Evolutionary conservation across 73 alveolate species (phyloP), one percentile per base, ranked within the genome.

Genomic region (Symbiodinium pilosum): DNA sequence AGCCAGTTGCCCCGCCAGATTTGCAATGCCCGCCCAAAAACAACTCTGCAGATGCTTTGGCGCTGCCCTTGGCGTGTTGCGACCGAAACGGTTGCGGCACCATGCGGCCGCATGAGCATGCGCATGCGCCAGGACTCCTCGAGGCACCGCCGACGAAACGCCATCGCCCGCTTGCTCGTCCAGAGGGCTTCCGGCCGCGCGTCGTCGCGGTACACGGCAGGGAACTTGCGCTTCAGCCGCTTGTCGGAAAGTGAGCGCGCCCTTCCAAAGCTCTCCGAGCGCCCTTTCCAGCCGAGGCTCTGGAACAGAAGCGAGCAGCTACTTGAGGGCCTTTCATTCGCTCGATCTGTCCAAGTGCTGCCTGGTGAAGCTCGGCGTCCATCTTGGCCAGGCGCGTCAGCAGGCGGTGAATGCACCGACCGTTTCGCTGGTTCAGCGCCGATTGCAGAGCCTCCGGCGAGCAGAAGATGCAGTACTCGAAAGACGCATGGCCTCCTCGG

Each of bases 101-200:
- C 92, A 84, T 84, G 42, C 92, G 92, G 40, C 92, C 92, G 43
- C 92, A 84, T 24, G 34, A 34, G 59, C 71, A n/a, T 36, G 92
- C 92, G 43, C 73, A 40, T 84, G 3, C 75, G 92, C 92, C 92
- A 84, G 43, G 92, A 84, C n/a, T 40, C 42, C 2, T 41, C 69
- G 44, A 43, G 71, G 73, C 73, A 41, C 92, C 92, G 43, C 42
- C 21, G 14, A 6, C 75, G 42, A n/a, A 84, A 43, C 2, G 73
- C 73, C 34, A 6, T 21, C 44, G 92, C 92, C 21, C 68, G 68
- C 9, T 69, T 18, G 28, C 44, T 11, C 92, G 8, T 21, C 92
- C 92, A 84, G 39, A 16, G 18, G 1, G 38, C 24, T 34, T 2
- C 59, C 38, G 36, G 14, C 0, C 87, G 51, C 4, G 43, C 43